Evolutionary conservation across 768 basidiomycete species (phyloP), one percentile per base, ranked within the genome.

Genomic region (Auricularia cornea): DNA sequence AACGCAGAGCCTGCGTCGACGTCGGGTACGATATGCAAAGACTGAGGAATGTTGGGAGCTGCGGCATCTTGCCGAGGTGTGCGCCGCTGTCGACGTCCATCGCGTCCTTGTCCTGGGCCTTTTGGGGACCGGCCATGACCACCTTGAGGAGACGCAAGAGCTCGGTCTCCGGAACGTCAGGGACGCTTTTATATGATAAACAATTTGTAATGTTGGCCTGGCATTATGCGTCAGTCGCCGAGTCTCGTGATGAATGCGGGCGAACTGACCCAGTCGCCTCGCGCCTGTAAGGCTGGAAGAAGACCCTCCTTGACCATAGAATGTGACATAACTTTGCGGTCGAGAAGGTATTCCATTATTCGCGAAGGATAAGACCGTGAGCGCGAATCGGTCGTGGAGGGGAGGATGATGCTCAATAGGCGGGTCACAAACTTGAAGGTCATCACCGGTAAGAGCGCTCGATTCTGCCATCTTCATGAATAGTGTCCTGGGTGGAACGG

Each of bases 121-220:
- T 5, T 48, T 73, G 77, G 63, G 82, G 76, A 20, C 70, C 72
- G 11, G 71, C 72, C 16, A 82, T 71, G 23, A 87, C 77, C 16
- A 71, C 67, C 54, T 75, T 76, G 3, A 90, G 76, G 3, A 79
- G 74, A 32, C 80, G 77, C 28, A 89, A 77, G 41, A 92, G 70
- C 65, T 90, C 86, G 18, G 76, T 68, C 71, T 92, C 90, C 2
- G 85, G 76, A 63, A 93, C 67, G 70, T 93, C 90, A 5, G 76
- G 69, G 23, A 92, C 84, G 2, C 70, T 74, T 3, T 74, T 72
- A 59, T 91, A 72, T 33, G 87, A 80, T 14, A 84, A 67, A 63
- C 80, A 18, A 14, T 20, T 18, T 18, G 20, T 18, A 48, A 48
- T 28, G 26, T 57, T 26, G 26, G 26, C 28, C 54, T 57, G 28